Percentiles rank a stretch among this genome's conserved stretches.
phyloP scores from a whole-genome alignment of 768 basidiomycete species.

The Amyloporia xantha region DNA sequence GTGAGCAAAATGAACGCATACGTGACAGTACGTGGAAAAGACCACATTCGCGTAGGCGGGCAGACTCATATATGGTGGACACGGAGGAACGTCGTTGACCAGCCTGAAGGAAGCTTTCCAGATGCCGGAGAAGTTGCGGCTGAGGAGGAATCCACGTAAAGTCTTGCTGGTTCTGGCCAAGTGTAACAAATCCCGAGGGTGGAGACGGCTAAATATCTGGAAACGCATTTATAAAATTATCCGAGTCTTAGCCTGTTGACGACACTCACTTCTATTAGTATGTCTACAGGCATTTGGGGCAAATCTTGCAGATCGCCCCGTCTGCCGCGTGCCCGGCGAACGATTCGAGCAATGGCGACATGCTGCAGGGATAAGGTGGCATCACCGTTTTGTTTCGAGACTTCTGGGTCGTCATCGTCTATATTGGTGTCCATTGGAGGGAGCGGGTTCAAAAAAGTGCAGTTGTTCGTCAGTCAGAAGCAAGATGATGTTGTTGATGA shows the following conservation, averaged over 20 bases:
- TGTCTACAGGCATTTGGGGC: constrained; percentile 14
- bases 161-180: constrained; percentile 31
- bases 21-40: constrained; percentile 30
- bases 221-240: not conserved
- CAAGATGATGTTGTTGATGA: too few species aligned
- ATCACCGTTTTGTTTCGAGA: too few species aligned
- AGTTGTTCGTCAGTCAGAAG: too few species aligned
- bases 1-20: constrained; percentile 13
- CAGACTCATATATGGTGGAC: constrained; percentile 26
- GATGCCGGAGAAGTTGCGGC: constrained; percentile 15
- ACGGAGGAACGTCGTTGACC: constrained; percentile 15
- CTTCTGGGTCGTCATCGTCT: too few species aligned
- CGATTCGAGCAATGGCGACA: too few species aligned
- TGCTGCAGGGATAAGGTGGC: too few species aligned
- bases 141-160: constrained; percentile 29
- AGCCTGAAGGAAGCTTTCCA: constrained; percentile 32
- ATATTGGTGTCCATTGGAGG: too few species aligned
- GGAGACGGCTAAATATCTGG: constrained; percentile 33
- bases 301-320: constrained; percentile 11
- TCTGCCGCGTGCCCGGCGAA: too few species aligned
- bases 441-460: too few species aligned
- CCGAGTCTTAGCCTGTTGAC: not conserved
- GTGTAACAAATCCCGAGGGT: constrained; percentile 36
- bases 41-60: constrained; percentile 30
- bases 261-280: constrained; percentile 11